These are phyloP conservation scores for Salix suchowensis DNA, from an alignment of 345 rosid genomes.

Conservation along the genomic window DNA sequence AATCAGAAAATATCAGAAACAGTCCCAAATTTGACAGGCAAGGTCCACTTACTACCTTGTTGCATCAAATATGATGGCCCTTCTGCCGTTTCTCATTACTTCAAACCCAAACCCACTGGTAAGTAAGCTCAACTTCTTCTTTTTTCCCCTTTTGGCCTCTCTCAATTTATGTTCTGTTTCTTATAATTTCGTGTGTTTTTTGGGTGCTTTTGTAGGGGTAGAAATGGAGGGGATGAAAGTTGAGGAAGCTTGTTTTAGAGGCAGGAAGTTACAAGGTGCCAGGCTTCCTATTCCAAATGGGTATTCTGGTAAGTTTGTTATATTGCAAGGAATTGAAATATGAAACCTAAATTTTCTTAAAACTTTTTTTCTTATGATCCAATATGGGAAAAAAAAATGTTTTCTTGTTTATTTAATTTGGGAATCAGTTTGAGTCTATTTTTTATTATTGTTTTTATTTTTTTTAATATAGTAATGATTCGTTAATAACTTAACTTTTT, in stretches of 20 bases:
- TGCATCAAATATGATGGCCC: slow-evolving; percentile 73
- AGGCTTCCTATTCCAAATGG: slow-evolving; percentile 58
- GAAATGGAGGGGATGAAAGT: slow-evolving; percentile 57
- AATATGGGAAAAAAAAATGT: not conserved
- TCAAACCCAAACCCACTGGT: slow-evolving; percentile 71
- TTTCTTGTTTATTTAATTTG: not conserved
- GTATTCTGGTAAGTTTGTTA: slow-evolving; percentile 52
- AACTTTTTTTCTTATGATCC: not conserved
- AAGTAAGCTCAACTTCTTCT: not conserved
- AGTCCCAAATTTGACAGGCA: slow-evolving; percentile 38
- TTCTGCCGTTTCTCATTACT: slow-evolving; percentile 62
- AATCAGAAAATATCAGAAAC: slow-evolving; percentile 22
- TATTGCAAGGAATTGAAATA: not conserved
- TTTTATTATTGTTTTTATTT: too few relatives aligned
- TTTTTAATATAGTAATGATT: too few relatives aligned
- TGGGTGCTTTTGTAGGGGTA: slow-evolving; percentile 30
- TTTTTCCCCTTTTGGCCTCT: not conserved
- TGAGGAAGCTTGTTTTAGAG: slow-evolving; percentile 83
- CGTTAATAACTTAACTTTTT: too few relatives aligned
- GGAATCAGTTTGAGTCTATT: not conserved
- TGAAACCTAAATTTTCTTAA: too few relatives aligned
- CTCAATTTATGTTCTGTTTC: not conserved
- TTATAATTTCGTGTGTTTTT: not conserved
- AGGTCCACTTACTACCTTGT: slow-evolving; percentile 81
- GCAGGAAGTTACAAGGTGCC: slow-evolving; percentile 74